Evolutionary conservation across 768 basidiomycete species (phyloP), one percentile per base, ranked within the genome.

Genomic region (Candolleomyces aberdarensis): DNA sequence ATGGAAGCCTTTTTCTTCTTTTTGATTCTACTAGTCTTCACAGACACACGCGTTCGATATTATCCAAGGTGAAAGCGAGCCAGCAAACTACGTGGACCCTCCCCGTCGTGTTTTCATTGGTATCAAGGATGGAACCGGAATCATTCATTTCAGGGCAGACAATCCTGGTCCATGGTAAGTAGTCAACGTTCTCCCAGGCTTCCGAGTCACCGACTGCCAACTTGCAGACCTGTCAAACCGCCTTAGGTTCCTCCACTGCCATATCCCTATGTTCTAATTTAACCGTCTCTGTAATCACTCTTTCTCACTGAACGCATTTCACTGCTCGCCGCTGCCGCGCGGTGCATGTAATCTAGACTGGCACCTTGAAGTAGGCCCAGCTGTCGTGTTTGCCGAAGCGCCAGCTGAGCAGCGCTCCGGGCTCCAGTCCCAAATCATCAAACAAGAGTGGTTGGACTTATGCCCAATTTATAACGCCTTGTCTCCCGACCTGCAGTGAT

Each of bases 331-430:
- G 48, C 6, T 41, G 20, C 7, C 31, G 20, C 15, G 5, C 31
- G 5, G 1, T 5, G 19, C 20, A 22, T 31, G 10, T 29, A 5
- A 46, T 59, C 64, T 62, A 56, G 72, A 75, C 36, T 78, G 76
- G 74, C 71, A 76, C 64, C 65, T 76, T 29, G 72, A 72, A 64
- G 73, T 76, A 31, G 77, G 76, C 13, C 71, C 77, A 59, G 77
- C 77, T 2, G 68, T 78, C n/a, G 72, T 78, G 20, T 72, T 76
- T 44, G 75, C 73, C 11, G 76, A 76, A 56, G 63, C 71, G 46
- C 70, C 74, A 10, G 64, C 65, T 3, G 75, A 69, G 3, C 65
- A 71, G 36, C 64, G 65, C 13, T 41, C 59, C 13, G 70, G 72
- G 10, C 68, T 67, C 7, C 48, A 65, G 29, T 47, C 70, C 1